A percentile compares a stretch with the other conserved stretches of the same genome.
Conservation (phyloP, 139 green algal genomes). For the Coelastrella sp. region DNA sequence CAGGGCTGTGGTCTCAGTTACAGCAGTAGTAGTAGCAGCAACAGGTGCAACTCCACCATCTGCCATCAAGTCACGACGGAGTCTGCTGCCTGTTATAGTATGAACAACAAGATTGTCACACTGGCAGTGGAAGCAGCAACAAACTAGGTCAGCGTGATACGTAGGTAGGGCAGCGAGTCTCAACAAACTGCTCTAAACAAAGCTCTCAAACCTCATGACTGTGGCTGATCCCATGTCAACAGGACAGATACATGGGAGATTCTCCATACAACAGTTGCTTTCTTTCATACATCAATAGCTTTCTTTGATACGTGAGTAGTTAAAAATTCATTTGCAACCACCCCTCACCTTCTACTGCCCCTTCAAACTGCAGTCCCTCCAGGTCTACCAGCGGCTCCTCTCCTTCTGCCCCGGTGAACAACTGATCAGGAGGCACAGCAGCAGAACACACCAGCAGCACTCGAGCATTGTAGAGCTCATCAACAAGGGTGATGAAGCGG, state of each 20-base stretch:
- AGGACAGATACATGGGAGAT: too few relatives aligned
- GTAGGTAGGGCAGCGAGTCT: too few relatives aligned
- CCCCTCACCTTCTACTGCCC: constrained; percentile 77
- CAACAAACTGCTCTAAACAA: too few relatives aligned
- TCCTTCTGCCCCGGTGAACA: constrained; percentile 72
- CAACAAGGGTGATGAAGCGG: constrained; percentile 92
- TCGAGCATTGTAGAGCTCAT: constrained; percentile 78
- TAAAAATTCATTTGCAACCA: too few relatives aligned
- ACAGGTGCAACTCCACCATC: constrained; percentile 75
- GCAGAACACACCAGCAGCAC: constrained; percentile 72
- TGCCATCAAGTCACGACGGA: constrained; percentile 71
- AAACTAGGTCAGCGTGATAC: too few relatives aligned
- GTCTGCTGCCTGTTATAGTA: constrained; percentile 57
- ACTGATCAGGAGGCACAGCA: constrained; percentile 68
- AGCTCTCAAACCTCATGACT: too few relatives aligned
- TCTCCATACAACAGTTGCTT: too few relatives aligned
- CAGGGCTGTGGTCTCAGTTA: constrained; percentile 37
- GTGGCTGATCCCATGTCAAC: too few relatives aligned
- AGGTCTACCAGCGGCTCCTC: constrained; percentile 74
- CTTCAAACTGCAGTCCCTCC: constrained; percentile 88
- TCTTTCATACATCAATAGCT: too few relatives aligned
- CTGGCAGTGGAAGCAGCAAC: too few relatives aligned
- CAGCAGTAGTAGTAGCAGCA: constrained; percentile 21
- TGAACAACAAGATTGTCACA: too few relatives aligned
- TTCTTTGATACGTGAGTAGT: too few relatives aligned